These are phyloP conservation scores for Taphrina populina DNA, from an alignment of 1,139 yeast genomes.

Conservation along the genomic window DNA sequence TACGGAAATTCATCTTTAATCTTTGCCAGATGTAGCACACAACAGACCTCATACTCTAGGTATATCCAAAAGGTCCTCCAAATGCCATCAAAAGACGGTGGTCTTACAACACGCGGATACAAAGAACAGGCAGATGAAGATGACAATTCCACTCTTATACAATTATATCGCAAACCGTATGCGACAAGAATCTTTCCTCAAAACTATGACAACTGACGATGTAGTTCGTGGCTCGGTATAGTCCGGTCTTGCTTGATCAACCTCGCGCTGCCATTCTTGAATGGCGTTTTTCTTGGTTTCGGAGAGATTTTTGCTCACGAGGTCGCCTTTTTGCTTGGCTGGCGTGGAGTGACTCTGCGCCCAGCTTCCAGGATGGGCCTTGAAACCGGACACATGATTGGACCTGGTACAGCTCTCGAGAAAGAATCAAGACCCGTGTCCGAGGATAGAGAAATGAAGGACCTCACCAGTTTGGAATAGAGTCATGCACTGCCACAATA, in stretches of 20 bases:
- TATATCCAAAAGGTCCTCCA: no score
- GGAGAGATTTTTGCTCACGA: constrained; percentile 96
- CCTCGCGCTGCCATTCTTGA: constrained; percentile 78
- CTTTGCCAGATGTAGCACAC: no score
- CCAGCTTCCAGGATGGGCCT: constrained; percentile 19
- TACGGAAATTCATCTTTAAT: no score
- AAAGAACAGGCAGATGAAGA: constrained; percentile 3
- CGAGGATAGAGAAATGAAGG: constrained; percentile 20
- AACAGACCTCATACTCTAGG: no score
- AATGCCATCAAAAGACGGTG: no score
- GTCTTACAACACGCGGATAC: no score
- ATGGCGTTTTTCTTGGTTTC: constrained; percentile 94
- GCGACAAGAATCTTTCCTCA: not conserved
- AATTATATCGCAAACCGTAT: constrained; percentile 8
- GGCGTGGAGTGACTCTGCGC: constrained; percentile 70
- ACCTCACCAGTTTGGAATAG: constrained; percentile 21
- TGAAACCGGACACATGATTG: constrained; percentile 23
- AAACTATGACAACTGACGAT: not conserved
- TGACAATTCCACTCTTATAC: constrained; percentile 8
- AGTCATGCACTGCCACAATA: no score
- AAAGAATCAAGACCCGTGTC: not conserved
- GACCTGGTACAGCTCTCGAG: constrained; percentile 15
- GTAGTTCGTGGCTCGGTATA: constrained; percentile 39
- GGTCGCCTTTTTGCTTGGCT: constrained; percentile 73
- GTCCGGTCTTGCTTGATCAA: constrained; percentile 64